phyloP scores from a whole-genome alignment of 768 basidiomycete species.

The Leccinum sublutescens region DNA sequence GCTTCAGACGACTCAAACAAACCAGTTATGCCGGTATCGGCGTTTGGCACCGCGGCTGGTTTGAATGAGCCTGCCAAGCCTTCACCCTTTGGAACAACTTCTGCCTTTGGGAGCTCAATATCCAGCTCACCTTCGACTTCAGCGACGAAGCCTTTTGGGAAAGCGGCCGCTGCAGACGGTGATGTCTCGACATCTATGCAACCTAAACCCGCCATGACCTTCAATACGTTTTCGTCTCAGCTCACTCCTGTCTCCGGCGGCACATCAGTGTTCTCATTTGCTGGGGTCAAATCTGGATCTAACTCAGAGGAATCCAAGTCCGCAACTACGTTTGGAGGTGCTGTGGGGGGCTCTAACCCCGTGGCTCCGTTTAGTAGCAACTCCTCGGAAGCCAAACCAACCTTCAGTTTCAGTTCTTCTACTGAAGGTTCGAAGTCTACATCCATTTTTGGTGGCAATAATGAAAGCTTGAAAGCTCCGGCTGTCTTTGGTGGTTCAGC shows the following conservation, averaged over 20 bases:
- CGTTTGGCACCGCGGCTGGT: conserved; percentile 14
- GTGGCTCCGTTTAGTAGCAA: conserved; percentile 6
- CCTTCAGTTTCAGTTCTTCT: conserved; percentile 12
- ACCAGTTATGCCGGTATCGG: conserved; percentile 23
- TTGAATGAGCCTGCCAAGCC: conserved; percentile 26
- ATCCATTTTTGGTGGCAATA: conserved; percentile 6
- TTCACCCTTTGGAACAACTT: conserved; percentile 14
- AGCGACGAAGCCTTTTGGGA: conserved; percentile 16
- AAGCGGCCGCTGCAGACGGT: conserved; percentile 8
- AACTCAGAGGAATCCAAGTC: conserved; percentile 20
- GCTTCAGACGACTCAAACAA: conserved; percentile 25
- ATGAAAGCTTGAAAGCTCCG: conserved; percentile 3
- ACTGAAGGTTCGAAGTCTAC: conserved; percentile 16
- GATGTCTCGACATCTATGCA: conserved; percentile 22
- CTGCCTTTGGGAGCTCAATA: conserved; percentile 24
- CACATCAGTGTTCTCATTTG: conserved; percentile 19
- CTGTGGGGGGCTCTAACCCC: conserved; percentile 1
- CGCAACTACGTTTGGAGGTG: conserved; percentile 17
- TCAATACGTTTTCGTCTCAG: conserved; percentile 18
- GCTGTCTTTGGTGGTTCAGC: conserved; percentile 3
- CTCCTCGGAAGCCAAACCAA: conserved; percentile 12
- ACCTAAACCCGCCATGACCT: conserved; percentile 18
- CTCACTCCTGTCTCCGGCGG: conserved; percentile 16
- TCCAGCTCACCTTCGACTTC: conserved; percentile 14
- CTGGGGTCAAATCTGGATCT: conserved; percentile 14